These are phyloP conservation scores for Arabidopsis arenosa DNA, from an alignment of 345 rosid species.

Conservation along the genomic window DNA sequence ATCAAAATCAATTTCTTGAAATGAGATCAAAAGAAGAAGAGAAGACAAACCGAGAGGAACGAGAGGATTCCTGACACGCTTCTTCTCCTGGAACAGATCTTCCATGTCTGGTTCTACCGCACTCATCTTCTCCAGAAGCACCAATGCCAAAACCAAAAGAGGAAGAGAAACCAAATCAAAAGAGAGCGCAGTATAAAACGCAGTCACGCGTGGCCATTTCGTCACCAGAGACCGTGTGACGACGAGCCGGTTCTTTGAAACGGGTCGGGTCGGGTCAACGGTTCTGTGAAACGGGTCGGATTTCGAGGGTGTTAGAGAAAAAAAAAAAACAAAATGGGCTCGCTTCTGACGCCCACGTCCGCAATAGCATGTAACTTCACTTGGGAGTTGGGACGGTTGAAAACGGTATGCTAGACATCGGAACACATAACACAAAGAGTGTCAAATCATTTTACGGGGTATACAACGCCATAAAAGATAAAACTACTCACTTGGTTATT, in stretches of 20 bases:
- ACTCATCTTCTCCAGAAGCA: slow-evolving; percentile 45
- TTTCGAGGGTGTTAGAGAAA: neutral
- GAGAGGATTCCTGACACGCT: slow-evolving; percentile 68
- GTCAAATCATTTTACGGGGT: too few species aligned
- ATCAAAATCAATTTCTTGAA: neutral
- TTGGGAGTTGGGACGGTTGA: too few species aligned
- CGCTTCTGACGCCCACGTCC: neutral
- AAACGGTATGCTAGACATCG: too few species aligned
- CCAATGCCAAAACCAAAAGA: neutral
- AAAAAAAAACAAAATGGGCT: neutral
- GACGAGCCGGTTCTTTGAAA: neutral
- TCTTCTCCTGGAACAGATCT: slow-evolving; percentile 63
- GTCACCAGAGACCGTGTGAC: slow-evolving; percentile 25
- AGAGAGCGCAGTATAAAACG: neutral
- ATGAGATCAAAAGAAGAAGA: slow-evolving; percentile 1
- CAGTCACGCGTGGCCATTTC: slow-evolving; percentile 10
- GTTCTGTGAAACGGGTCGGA: slow-evolving; percentile 19
- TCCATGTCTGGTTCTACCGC: slow-evolving; percentile 59
- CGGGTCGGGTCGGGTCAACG: neutral
- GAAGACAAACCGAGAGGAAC: slow-evolving; percentile 68
- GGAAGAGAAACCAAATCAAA: neutral
- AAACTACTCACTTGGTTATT: too few species aligned
- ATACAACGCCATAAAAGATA: too few species aligned
- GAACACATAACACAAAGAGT: too few species aligned
- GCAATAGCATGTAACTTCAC: neutral